Conservation (phyloP, 140 eudicot genomes). For the Stevia rebaudiana region DNA sequence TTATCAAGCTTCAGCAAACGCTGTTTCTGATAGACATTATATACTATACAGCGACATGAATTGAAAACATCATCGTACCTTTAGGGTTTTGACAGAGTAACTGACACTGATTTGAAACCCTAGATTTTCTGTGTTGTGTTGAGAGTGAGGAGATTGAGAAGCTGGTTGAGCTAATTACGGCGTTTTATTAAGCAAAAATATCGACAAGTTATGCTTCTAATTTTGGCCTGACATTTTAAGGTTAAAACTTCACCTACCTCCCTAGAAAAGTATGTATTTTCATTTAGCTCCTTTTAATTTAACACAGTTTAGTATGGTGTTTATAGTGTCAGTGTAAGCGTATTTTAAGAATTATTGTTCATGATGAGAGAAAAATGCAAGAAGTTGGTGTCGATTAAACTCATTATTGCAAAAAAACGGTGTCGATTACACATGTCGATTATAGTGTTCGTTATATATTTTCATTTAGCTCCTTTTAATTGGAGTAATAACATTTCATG, state of each 20-base stretch:
- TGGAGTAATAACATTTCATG: too few relatives aligned
- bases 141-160: conserved; percentile 28
- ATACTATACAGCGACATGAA: background rate
- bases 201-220: conserved; percentile 16
- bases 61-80: conserved; percentile 16
- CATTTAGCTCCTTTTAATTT: too few relatives aligned
- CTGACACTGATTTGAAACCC: conserved; percentile 36
- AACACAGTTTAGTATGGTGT: too few relatives aligned
- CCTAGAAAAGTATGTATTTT: too few relatives aligned
- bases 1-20: background rate
- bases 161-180: conserved; percentile 34
- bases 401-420: too few relatives aligned
- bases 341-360: too few relatives aligned
- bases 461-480: too few relatives aligned
- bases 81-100: conserved; percentile 16
- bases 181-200: conserved; percentile 23
- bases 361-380: too few relatives aligned
- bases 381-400: too few relatives aligned
- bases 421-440: too few relatives aligned
- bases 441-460: too few relatives aligned
- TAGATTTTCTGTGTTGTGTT: conserved; percentile 35
- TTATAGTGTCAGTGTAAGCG: too few relatives aligned
- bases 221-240: conserved; percentile 27
- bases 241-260: conserved; percentile 14
- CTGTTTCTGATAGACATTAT: background rate